phyloP scores from a whole-genome alignment of 495 filamentous ascomycete genomes.

The Astrothelium subdiscretum region DNA sequence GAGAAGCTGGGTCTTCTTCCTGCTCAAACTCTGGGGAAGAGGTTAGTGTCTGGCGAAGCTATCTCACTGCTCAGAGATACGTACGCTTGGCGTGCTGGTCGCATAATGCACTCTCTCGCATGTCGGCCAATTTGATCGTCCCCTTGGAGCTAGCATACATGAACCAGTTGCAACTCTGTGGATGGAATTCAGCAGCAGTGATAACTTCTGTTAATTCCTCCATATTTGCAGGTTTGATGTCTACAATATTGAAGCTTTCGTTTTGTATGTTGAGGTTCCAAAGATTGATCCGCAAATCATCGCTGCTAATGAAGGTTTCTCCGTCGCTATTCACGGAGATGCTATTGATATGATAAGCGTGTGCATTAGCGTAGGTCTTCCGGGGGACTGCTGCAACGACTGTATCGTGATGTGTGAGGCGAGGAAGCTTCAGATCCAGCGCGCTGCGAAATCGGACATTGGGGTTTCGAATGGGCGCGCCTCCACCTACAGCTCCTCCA shows the following conservation, averaged over 20 bases:
- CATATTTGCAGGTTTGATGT: constrained; percentile 99
- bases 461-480: constrained; percentile 56
- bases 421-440: constrained; percentile 79
- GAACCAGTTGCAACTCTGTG: constrained; percentile 96
- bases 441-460: constrained; percentile 66
- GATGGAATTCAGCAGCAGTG: constrained; percentile 96
- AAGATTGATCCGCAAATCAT: constrained; percentile 92
- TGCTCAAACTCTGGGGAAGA: constrained; percentile 79
- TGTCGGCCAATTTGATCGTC: constrained; percentile 96
- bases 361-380: constrained; percentile 93
- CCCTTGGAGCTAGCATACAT: constrained; percentile 99
- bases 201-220: constrained; percentile 98
- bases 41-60: constrained; percentile 6
- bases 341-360: constrained; percentile 99
- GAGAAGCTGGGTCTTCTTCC: constrained; percentile 96
- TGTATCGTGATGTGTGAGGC: constrained; percentile 95
- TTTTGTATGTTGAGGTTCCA: constrained; percentile 99
- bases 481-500: constrained; percentile 55
- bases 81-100: constrained; percentile 91
- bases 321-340: constrained; percentile 99
- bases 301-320: constrained; percentile 97
- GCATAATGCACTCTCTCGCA: constrained; percentile 91
- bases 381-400: constrained; percentile 94
- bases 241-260: constrained; percentile 99
- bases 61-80: constrained; percentile 21